Percentiles rank a stretch among this genome's conserved stretches.
phyloP scores from a whole-genome alignment of 768 basidiomycete genomes.

The Kwoniella europaea region DNA sequence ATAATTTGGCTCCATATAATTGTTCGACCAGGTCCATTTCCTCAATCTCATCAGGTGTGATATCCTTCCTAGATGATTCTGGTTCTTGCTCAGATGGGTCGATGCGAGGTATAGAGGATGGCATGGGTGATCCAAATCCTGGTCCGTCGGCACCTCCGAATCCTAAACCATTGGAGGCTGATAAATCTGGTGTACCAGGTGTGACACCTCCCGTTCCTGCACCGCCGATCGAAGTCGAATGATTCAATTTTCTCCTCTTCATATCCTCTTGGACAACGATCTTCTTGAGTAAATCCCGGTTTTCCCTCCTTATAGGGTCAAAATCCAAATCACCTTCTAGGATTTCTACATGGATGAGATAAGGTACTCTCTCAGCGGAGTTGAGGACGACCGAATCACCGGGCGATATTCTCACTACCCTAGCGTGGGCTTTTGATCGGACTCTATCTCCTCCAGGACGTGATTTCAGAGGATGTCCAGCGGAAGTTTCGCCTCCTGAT shows the following conservation, averaged over 20 bases:
- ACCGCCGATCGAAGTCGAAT: neutral
- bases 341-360: conserved; percentile 88
- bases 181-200: conserved; percentile 7
- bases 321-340: conserved; percentile 89
- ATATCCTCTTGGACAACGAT: conserved; percentile 60
- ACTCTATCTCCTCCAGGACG: conserved; percentile 58
- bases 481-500: conserved; percentile 56
- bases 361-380: conserved; percentile 94
- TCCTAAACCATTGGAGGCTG: neutral
- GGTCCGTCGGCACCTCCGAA: conserved; percentile 21
- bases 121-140: conserved; percentile 44
- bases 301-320: conserved; percentile 78
- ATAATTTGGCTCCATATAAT: conserved; percentile 78
- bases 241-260: conserved; percentile 50
- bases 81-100: neutral
- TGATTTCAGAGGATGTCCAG: conserved; percentile 65
- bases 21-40: conserved; percentile 98
- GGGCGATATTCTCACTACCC: conserved; percentile 94
- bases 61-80: conserved; percentile 10
- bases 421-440: conserved; percentile 74
- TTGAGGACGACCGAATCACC: conserved; percentile 97
- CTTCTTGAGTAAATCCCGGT: conserved; percentile 77
- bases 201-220: neutral
- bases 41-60: conserved; percentile 65
- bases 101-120: conserved; percentile 27